Percentiles rank a stretch among this genome's conserved stretches.
Conservation (phyloP, 1,139 yeast genomes). For the Sporopachydermia cereana region DNA sequence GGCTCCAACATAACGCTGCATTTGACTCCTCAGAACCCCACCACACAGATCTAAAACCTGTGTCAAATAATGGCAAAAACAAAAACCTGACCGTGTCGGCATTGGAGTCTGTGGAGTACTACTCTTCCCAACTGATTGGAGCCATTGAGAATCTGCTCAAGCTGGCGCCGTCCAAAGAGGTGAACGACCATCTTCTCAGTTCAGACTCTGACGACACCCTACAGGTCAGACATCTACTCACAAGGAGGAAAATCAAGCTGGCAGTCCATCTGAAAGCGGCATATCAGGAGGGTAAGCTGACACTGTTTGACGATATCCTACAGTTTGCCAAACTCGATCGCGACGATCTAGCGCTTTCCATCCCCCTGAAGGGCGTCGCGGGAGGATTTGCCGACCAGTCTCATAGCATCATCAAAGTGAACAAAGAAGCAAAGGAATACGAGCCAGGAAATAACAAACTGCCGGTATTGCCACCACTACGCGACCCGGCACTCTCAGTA, state of each 20-base stretch:
- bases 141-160: slow-evolving; percentile 39
- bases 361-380: neutral
- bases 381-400: neutral
- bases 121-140: slow-evolving; percentile 32
- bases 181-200: slow-evolving; percentile 30
- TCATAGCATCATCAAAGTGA: neutral
- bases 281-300: slow-evolving; percentile 35
- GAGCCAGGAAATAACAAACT: slow-evolving; percentile 16
- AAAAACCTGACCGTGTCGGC: neutral
- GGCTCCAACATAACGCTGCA: too few relatives aligned
- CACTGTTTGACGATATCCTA: slow-evolving; percentile 35
- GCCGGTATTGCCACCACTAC: slow-evolving; percentile 51
- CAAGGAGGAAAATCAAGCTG: slow-evolving; percentile 43
- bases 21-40: too few relatives aligned
- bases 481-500: slow-evolving; percentile 41
- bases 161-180: slow-evolving; percentile 40
- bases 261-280: slow-evolving; percentile 50
- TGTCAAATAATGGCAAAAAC: neutral
- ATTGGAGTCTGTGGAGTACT: neutral
- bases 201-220: slow-evolving; percentile 25
- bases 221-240: slow-evolving; percentile 22
- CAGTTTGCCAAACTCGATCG: slow-evolving; percentile 9
- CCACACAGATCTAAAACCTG: too few relatives aligned
- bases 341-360: neutral
- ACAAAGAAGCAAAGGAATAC: slow-evolving; percentile 24